Evolutionary conservation across 441 rosid species (phyloP), one percentile per base, ranked within the genome.

Genomic region (Euphorbia corollata): DNA sequence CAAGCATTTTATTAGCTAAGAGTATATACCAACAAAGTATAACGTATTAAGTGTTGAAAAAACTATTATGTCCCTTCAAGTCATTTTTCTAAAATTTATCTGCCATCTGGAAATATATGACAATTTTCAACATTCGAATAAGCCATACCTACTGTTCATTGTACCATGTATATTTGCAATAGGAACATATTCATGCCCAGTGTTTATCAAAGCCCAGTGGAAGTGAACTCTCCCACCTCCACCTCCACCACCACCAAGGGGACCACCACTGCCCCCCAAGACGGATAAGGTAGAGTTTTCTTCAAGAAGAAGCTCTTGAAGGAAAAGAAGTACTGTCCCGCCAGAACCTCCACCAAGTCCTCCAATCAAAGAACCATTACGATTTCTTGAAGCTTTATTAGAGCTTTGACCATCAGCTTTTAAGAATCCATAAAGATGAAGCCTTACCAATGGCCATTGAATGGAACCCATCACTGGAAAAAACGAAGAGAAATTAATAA

Each of bases 221-320:
- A 95, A 95, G 83, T 95, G 99, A 81, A 89, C 86, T 78, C 99
- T 90, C 60, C 99, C 99, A 63, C 99, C 98, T 20, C 99, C 99
- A 47, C 99, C 99, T 0, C 99, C 99, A 20, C 99, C 99, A 34
- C 97, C 99, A 18, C 99, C 99, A 66, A 78, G 84, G 58, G 79
- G 85, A 36, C 98, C 87, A 62, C 99, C 99, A 68, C 79, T 81
- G 23, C 99, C 99, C 68, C 99, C 99, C 63, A 64, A 71, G 80
- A 75, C 84, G 80, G 97, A 86, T 71, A 95, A 76, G 74, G 79
- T 77, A 38, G 99, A 88, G 75, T 81, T 83, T 67, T 78, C 84
- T 32, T 82, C 85, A 65, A 95, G 86, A 70, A 78, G 68, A 71
- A 91, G 87, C 83, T 78, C 84, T 73, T 88, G 95, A 77, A 95